phyloP scores from a whole-genome alignment of 495 filamentous ascomycete species.

The Hypomontagnella submonticulosa region DNA sequence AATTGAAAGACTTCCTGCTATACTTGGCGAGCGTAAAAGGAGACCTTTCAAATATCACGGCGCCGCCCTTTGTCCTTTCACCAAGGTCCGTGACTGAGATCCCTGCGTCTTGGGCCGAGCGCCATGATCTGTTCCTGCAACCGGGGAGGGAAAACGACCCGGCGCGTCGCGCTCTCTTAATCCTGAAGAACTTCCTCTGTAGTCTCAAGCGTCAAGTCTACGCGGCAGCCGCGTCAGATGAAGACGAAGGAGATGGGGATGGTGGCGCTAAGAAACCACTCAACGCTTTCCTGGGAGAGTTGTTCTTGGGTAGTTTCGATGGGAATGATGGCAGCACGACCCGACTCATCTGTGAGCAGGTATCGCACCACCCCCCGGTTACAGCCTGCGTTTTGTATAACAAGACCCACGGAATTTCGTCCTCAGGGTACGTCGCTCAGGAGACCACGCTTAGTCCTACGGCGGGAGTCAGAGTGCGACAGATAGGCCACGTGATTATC shows the following conservation, averaged over 20 bases:
- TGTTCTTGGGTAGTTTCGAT: not conserved
- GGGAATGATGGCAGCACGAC: not conserved
- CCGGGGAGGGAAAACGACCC: not conserved
- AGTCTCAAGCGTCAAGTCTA: conserved; percentile 4
- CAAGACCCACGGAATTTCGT: conserved; percentile 2
- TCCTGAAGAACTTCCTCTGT: conserved; percentile 3
- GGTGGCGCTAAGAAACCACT: conserved; percentile 41
- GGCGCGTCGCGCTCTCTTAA: not conserved
- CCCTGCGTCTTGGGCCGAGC: conserved; percentile 4
- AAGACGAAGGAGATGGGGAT: not conserved
- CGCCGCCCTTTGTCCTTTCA: conserved; percentile 3
- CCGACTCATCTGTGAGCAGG: conserved; percentile 1
- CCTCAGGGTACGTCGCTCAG: conserved; percentile 6
- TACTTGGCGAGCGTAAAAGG: not conserved
- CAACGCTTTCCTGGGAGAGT: not conserved
- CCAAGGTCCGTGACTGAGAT: conserved; percentile 2
- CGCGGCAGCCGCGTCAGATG: not conserved
- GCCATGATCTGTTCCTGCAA: not conserved
- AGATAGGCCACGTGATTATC: conserved; percentile 10
- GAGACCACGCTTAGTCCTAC: conserved; percentile 2
- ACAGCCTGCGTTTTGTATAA: conserved; percentile 5
- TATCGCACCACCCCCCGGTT: conserved; percentile 7
- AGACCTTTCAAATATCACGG: conserved; percentile 5
- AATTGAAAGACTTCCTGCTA: conserved; percentile 17
- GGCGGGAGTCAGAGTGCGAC: not conserved